A percentile compares a stretch with the other conserved stretches of the same genome.
phyloP scores from a whole-genome alignment of 2,329 filamentous ascomycete species.

The Colletotrichum sp. region DNA sequence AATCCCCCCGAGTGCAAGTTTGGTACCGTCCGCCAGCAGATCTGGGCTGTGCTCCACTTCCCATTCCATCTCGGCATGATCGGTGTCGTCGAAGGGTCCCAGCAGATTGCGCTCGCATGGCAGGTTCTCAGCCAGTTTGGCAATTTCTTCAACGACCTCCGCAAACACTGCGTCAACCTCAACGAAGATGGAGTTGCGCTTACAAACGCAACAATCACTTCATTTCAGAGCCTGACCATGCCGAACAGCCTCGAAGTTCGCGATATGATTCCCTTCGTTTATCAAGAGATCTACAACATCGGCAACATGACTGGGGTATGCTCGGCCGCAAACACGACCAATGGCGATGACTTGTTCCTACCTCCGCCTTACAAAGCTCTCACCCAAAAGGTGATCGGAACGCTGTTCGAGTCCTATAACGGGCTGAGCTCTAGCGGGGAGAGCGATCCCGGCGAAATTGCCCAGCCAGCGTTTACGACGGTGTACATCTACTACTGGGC shows the following conservation, averaged over 20 bases:
- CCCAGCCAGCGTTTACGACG: constrained; percentile 6
- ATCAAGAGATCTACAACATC: constrained; percentile 7
- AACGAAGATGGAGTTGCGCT: constrained; percentile 10
- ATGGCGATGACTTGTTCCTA: not conserved
- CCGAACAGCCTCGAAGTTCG: constrained; percentile 1
- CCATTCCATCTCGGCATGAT: constrained; percentile 61
- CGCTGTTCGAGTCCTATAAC: constrained; percentile 11
- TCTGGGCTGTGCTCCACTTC: constrained; percentile 58
- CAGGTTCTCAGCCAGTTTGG: constrained; percentile 9
- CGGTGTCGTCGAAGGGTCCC: constrained; percentile 59
- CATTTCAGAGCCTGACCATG: constrained; percentile 7
- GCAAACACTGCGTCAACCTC: not conserved
- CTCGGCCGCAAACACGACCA: not conserved
- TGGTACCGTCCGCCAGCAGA: constrained; percentile 56
- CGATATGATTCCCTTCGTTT: not conserved
- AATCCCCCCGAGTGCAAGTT: constrained; percentile 55
- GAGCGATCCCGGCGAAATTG: not conserved
- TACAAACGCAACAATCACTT: not conserved
- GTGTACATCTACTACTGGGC: constrained; percentile 18
- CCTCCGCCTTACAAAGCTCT: not conserved
- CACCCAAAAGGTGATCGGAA: not conserved
- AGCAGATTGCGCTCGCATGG: constrained; percentile 41
- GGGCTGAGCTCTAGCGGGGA: not conserved
- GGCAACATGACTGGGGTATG: constrained; percentile 10
- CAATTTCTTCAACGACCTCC: not conserved